Base-by-base conservation (phyloP, 345 rosid species). In the Turnera subulata region DNA sequence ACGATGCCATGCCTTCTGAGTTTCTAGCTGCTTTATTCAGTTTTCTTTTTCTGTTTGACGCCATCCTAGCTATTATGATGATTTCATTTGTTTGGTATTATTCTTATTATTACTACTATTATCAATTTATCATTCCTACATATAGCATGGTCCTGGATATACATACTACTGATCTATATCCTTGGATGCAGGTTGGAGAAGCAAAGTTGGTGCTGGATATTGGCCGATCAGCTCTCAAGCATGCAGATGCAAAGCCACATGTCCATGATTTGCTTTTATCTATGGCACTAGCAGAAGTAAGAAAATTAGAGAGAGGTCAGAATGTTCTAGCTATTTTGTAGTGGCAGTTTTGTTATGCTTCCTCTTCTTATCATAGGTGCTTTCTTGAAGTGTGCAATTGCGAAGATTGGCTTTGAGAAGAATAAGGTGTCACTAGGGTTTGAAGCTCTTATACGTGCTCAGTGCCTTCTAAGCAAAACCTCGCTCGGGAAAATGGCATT, bases 361-460 rank as follows among this genome's bases (percentile, higher is more conserved):
- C 75, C 73, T 69, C 75, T 67, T 67, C 88, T 80, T 67, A 86
- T 84, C 73, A 70, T 80, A 67, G 84, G 77, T 64, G 73, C 83
- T 82, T 78, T 80, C 83, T 81, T 87, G 82, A 82, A 93, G 97
- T 93, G 97, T 82, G 93, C 91, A 45, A 81, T 85, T 64, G 97
- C 99, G 39, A 89, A 87, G 78, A 72, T 54, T 76, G 78, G 81
- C 65, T 84, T 93, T 51, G 92, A 89, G 79, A 87, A 79, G 82
- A 87, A 78, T 77, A 89, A 81, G 71, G 84, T 89, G 53, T 82
- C 92, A 49, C 84, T 66, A 73, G 99, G 99, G 66, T 89, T 93
- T 76, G 99, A 89, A 78, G 97, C 99, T 71, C 96, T 93, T 75
- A 96, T 96, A 53, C 94, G 85, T 47, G 96, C 99, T 47, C 99